Percentiles rank a stretch among this genome's conserved stretches.
These are phyloP conservation scores for Beauveria bassiana DNA, from an alignment of 2,329 filamentous ascomycete genomes.

Conservation along the genomic window DNA sequence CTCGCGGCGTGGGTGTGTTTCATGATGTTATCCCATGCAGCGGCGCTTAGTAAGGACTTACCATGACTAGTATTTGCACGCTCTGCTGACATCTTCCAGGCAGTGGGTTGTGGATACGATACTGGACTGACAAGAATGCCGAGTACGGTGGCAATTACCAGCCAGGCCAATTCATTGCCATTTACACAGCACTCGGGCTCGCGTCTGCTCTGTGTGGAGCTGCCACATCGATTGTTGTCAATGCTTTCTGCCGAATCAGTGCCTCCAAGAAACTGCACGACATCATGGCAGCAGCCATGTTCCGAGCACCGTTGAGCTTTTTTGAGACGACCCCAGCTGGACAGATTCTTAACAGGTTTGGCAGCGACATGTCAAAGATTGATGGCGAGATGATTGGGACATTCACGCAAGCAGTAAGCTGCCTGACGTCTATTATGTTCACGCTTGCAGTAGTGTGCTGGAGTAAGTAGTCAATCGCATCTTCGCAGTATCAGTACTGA, in stretches of 20 bases:
- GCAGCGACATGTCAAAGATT: slow-evolving; percentile 49
- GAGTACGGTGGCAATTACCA: slow-evolving; percentile 56
- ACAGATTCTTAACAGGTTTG: slow-evolving; percentile 84
- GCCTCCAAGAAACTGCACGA: slow-evolving; percentile 87
- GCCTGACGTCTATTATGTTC: slow-evolving; percentile 16
- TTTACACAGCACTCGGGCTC: slow-evolving; percentile 84
- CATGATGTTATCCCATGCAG: slow-evolving; percentile 69
- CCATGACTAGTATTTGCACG: slow-evolving; percentile 7
- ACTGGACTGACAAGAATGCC: slow-evolving; percentile 73
- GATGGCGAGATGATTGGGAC: slow-evolving; percentile 9
- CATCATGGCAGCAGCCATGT: slow-evolving; percentile 85
- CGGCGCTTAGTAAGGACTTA: slow-evolving; percentile 55
- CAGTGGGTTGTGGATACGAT: slow-evolving; percentile 79
- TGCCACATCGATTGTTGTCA: slow-evolving; percentile 78
- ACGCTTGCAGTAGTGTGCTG: slow-evolving; percentile 76
- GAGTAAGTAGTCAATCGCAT: slow-evolving; percentile 59
- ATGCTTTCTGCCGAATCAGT: slow-evolving; percentile 96
- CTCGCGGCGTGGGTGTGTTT: slow-evolving; percentile 68
- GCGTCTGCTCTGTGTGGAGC: slow-evolving; percentile 72
- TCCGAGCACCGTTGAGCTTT: slow-evolving; percentile 89
- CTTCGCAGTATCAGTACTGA: slow-evolving; percentile 79
- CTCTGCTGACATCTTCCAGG: slow-evolving; percentile 30
- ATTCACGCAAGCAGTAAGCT: slow-evolving; percentile 10
- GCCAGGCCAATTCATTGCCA: slow-evolving; percentile 75
- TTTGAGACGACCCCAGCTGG: slow-evolving; percentile 89